phyloP scores from a whole-genome alignment of 345 rosid genomes.

The Pistacia integerrima region DNA sequence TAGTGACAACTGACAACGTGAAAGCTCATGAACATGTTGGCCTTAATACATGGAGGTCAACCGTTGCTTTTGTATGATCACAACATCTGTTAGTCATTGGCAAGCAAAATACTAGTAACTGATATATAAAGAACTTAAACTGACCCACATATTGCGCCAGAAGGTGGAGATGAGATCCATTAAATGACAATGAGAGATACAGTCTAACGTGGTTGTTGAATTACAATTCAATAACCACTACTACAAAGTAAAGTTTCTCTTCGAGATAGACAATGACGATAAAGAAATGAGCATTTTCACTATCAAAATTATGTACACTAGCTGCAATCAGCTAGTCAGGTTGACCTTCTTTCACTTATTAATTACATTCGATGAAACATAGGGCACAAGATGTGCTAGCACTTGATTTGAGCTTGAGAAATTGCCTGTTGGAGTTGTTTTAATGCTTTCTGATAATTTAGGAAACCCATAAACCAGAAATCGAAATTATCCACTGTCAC shows the following conservation, averaged over 20 bases:
- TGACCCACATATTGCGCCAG: not conserved
- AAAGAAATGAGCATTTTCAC: not conserved
- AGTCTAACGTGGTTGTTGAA: too few relatives aligned
- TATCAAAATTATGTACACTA: not conserved
- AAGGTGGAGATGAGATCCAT: not conserved
- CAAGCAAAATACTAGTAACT: not conserved
- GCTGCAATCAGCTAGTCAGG: not conserved
- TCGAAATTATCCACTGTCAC: conserved; percentile 17
- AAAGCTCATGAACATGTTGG: too few relatives aligned
- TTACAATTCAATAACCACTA: too few relatives aligned
- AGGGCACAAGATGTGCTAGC: not conserved
- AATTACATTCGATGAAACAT: conserved; percentile 4
- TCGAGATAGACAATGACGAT: too few relatives aligned
- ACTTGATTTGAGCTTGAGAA: conserved; percentile 7
- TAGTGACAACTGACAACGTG: too few relatives aligned
- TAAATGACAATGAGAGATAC: not conserved
- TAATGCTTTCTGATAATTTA: conserved; percentile 19
- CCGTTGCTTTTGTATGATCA: too few relatives aligned
- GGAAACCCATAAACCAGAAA: conserved; percentile 29
- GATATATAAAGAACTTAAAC: not conserved
- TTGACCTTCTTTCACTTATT: not conserved
- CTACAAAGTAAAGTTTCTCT: not conserved
- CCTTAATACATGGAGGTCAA: too few relatives aligned
- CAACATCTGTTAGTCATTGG: not conserved
- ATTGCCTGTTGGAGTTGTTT: conserved; percentile 9